A percentile compares a stretch with the other conserved stretches of the same genome.
These are phyloP conservation scores for Petrea volubilis DNA, from an alignment of 257 asterid species.

Conservation along the genomic window DNA sequence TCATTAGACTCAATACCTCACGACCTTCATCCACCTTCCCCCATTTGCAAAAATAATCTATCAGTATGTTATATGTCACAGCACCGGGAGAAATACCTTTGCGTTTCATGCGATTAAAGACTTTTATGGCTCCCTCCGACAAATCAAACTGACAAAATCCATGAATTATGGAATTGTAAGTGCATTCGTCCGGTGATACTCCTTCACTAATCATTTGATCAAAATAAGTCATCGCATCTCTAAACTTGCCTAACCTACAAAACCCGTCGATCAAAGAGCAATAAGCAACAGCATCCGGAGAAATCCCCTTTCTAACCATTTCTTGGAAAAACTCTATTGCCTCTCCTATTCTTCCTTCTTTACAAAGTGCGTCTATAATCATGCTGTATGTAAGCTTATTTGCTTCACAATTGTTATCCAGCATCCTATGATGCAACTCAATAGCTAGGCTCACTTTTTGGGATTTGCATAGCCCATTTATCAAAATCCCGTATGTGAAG, in stretches of 20 bases:
- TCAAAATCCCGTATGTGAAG: constrained; percentile 1
- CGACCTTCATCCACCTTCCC: neutral
- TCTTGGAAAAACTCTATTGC: neutral
- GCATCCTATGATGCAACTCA: neutral
- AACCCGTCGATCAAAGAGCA: constrained; percentile 2
- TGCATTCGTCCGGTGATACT: constrained; percentile 7
- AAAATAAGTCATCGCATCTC: neutral
- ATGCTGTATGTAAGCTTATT: neutral
- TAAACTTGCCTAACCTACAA: neutral
- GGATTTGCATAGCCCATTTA: constrained; percentile 2
- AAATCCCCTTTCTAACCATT: neutral
- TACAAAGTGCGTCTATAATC: constrained; percentile 1
- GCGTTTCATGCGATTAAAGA: neutral
- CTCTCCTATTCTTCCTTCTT: neutral
- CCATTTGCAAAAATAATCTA: constrained; percentile 1
- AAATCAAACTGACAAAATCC: constrained; percentile 13
- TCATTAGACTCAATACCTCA: neutral
- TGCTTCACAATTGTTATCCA: neutral
- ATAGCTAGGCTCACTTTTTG: neutral
- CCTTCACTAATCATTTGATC: constrained; percentile 4
- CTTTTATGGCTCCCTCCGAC: constrained; percentile 1
- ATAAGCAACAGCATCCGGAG: neutral
- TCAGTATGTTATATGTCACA: constrained; percentile 4
- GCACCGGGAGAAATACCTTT: neutral
- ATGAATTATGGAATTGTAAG: neutral